Evolutionary conservation across 2,329 filamentous ascomycete genomes (phyloP).

Genomic region (Ophiostoma piceae): DNA sequence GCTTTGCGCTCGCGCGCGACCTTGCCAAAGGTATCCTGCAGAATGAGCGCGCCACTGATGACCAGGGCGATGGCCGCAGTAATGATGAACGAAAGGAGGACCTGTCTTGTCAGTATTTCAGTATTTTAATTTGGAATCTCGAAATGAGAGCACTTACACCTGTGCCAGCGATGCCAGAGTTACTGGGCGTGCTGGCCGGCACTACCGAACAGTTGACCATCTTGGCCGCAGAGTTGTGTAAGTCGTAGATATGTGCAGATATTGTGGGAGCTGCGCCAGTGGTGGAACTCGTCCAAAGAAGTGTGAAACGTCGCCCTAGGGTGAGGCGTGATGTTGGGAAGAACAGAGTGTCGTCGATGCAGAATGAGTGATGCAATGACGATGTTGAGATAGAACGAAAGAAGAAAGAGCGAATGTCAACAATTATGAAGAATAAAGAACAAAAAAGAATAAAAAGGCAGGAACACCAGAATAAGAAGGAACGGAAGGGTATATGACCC

Average conservation of each 20-base stretch:
- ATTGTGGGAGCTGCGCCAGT: background rate
- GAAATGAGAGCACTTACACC: slow-evolving; percentile 41
- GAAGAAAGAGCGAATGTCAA: slow-evolving; percentile 4
- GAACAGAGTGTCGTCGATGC: background rate
- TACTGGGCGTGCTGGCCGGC: slow-evolving; percentile 43
- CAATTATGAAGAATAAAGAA: background rate
- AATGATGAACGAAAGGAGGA: slow-evolving; percentile 61
- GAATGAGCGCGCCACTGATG: slow-evolving; percentile 52
- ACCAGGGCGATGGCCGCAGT: slow-evolving; percentile 54
- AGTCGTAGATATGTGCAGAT: background rate
- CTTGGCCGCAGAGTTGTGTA: slow-evolving; percentile 13
- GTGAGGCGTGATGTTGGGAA: background rate
- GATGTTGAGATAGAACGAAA: background rate
- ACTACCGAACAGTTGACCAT: slow-evolving; percentile 40
- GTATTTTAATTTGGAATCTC: background rate
- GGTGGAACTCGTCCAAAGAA: background rate
- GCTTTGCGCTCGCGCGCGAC: slow-evolving; percentile 33
- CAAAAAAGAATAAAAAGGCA: background rate
- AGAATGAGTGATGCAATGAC: background rate
- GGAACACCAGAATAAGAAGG: background rate
- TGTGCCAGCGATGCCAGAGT: slow-evolving; percentile 54
- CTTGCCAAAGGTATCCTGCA: slow-evolving; percentile 43
- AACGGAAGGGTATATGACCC: background rate
- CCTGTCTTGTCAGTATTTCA: slow-evolving; percentile 35
- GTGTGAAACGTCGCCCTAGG: background rate